Percentiles rank a stretch among this genome's conserved stretches.
Evolutionary conservation across 1,284 basidiomycete species (phyloP).

Genomic region (Cutaneotrichosporon sp.): DNA sequence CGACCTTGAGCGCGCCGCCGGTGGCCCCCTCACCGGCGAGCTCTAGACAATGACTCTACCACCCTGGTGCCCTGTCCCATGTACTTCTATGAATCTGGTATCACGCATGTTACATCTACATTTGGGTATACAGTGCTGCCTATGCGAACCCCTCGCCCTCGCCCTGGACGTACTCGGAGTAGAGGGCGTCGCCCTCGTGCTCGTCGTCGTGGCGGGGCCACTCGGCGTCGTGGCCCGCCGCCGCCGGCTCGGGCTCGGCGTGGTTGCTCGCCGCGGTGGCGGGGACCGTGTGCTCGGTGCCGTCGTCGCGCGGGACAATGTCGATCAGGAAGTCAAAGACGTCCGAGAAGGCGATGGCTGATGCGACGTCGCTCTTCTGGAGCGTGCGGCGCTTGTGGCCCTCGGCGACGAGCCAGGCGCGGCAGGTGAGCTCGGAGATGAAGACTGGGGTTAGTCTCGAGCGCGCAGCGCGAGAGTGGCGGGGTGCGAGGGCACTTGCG

Average conservation of each 20-base stretch:
- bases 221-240: too few relatives aligned
- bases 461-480: too few relatives aligned
- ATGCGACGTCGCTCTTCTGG: slow-evolving; percentile 84
- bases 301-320: slow-evolving; percentile 71
- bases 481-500: not conserved
- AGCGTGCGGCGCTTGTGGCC: slow-evolving; percentile 88
- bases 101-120: not conserved
- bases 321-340: slow-evolving; percentile 79
- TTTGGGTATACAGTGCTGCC: not conserved
- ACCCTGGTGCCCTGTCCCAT: too few relatives aligned
- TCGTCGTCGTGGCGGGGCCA: slow-evolving; percentile 12
- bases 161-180: slow-evolving; percentile 27
- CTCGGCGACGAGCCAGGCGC: slow-evolving; percentile 91
- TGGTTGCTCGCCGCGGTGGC: slow-evolving; percentile 1
- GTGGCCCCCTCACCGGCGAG: slow-evolving; percentile 12
- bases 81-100: not conserved
- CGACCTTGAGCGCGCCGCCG: slow-evolving; percentile 45
- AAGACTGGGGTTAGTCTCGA: slow-evolving; percentile 64
- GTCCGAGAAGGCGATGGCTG: slow-evolving; percentile 84
- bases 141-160: slow-evolving; percentile 24
- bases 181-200: slow-evolving; percentile 20
- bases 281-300: not conserved
- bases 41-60: not conserved
- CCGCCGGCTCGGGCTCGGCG: not conserved
- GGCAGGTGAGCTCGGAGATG: slow-evolving; percentile 88